Base-by-base conservation (phyloP, 2,329 filamentous ascomycete species). In the Aspergillus ustus region DNA sequence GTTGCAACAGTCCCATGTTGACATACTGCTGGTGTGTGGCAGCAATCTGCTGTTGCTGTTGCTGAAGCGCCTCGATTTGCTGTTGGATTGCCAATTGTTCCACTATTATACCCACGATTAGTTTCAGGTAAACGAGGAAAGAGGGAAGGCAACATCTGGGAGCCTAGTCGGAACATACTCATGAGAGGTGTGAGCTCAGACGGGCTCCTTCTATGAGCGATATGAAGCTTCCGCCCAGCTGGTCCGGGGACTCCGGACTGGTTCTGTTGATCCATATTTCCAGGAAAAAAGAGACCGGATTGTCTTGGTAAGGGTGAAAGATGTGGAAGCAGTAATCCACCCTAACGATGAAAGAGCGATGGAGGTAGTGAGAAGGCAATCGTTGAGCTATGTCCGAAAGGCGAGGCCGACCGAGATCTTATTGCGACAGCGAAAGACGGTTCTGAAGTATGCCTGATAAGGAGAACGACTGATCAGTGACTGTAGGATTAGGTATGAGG, bases 81-180 rank as follows among this genome's bases (percentile, higher is more conserved):
- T 97, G 94, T 82, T 97, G 93, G 77, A 98, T 93, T 75, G 92
- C 92, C 76, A 97, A 87, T 86, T 97, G 93, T 84, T 97, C 94
- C 91, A 97, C 93, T 96, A 72, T 40, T 50, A 52, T 13, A 44
- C 17, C 20, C 7, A 65, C 8, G 44, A 44, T 52, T 48, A 28
- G 50, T 46, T 22, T 29, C 22, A 45, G 22, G n/a, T 51, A 15
- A 59, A 83, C 9, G 20, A 20, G 4, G 28, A 22, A 11, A 20
- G 37, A 43, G 83, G 68, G 85, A 84, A 67, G 63, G 68, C 28
- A 67, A 71, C 6, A 15, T 34, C 2, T 7, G 25, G 43, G 34
- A 19, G 9, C 29, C 5, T n/a, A 49, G 9, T 19, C 56, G 22
- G 22, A 43, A 92, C 92, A 88, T 92, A 92, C 93, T 96, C 91